Evolutionary conservation across 2,329 filamentous ascomycete genomes (phyloP).

Genomic region (Alternaria panax): DNA sequence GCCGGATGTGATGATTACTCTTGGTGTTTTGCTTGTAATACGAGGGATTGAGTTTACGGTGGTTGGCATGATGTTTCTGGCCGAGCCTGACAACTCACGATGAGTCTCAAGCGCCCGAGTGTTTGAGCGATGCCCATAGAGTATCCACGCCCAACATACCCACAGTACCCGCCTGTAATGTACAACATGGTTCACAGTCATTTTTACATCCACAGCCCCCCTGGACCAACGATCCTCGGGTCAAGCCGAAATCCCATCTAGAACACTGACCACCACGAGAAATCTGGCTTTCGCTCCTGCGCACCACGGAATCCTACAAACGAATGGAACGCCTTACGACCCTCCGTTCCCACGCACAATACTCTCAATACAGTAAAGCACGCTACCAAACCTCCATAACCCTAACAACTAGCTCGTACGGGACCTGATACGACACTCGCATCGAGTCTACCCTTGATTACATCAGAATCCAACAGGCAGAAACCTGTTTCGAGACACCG

Average conservation of each 20-base stretch:
- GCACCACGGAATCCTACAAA: background rate
- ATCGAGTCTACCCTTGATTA: background rate
- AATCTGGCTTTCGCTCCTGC: background rate
- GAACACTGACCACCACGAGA: background rate
- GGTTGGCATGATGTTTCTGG: background rate
- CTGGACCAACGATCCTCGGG: background rate
- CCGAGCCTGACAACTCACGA: background rate
- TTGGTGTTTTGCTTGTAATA: background rate
- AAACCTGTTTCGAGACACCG: background rate
- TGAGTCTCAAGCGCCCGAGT: background rate
- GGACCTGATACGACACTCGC: background rate
- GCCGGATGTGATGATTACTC: background rate
- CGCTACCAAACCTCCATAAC: slow-evolving; percentile 13
- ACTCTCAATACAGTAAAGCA: background rate
- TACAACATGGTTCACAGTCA: slow-evolving; percentile 1
- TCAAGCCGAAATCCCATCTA: slow-evolving; percentile 3
- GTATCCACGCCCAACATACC: background rate
- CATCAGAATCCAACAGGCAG: background rate
- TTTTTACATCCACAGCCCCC: background rate
- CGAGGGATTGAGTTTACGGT: background rate
- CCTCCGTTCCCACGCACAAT: background rate
- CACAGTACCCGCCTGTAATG: background rate
- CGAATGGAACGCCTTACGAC: background rate
- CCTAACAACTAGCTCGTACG: background rate
- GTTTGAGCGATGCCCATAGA: background rate